Conservation (phyloP, 495 filamentous ascomycete genomes). For the Penicillium robsamsonii region DNA sequence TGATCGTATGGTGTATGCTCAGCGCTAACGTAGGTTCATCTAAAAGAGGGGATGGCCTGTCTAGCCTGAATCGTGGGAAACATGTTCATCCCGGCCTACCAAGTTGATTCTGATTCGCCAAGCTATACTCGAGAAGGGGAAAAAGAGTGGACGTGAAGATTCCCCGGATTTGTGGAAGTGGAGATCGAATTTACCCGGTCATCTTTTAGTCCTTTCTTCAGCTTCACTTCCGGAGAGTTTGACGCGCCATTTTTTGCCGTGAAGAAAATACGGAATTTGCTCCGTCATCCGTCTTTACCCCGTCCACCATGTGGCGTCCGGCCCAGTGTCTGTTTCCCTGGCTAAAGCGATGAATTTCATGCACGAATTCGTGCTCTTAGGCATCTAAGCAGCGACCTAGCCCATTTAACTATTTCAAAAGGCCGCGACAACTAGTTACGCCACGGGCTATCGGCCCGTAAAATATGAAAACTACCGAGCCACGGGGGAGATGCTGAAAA, state of each 20-base stretch:
- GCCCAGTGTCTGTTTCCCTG: background rate
- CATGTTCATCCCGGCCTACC: no score
- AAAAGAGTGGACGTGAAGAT: background rate
- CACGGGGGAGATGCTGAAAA: constrained; percentile 8
- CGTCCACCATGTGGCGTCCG: background rate
- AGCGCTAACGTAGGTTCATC: background rate
- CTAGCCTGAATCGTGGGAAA: background rate
- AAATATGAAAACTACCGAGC: constrained; percentile 11
- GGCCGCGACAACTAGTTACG: constrained; percentile 27
- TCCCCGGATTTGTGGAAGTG: background rate
- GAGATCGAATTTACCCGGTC: constrained; percentile 12
- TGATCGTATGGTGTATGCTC: background rate
- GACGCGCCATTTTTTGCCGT: constrained; percentile 6
- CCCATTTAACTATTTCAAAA: constrained; percentile 8
- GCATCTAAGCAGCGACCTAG: background rate
- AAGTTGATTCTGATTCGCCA: no score
- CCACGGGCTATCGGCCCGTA: constrained; percentile 24
- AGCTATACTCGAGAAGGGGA: no score
- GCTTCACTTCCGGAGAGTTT: background rate
- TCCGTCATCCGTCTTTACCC: background rate
- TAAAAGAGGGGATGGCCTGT: background rate
- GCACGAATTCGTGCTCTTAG: background rate
- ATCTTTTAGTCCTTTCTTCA: constrained; percentile 12
- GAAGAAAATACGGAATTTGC: constrained; percentile 17
- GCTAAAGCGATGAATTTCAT: constrained; percentile 3